Evolutionary conservation across 805 yeast genomes (phyloP), one percentile per base, ranked within the genome.

Genomic region (Kodamaea fukazawae): DNA sequence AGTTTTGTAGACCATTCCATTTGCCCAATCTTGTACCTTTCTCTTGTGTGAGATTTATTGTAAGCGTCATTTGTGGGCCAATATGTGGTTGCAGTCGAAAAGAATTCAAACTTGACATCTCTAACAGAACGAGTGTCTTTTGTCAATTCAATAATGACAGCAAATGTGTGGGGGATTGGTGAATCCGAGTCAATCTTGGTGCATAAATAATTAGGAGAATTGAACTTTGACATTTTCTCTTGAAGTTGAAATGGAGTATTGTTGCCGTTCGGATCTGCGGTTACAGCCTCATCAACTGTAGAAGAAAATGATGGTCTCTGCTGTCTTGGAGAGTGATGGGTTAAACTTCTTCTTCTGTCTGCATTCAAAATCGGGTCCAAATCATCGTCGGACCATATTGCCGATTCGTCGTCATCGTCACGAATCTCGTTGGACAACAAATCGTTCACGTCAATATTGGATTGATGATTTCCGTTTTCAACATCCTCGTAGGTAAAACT

Each of bases 1-100:
- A 67, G 51, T 10, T 53, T 55, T 9, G 51, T 36, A 11, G 37
- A 43, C 83, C 83, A 78, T 29, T 63, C 66, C 43, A 69, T 41
- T 17, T 59, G 55, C 2, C 82, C 82, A 4, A 75, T 59, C 32
- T 66, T 67, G 51, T 73, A 78, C 32, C 59, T 60, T 46, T 79
- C 84, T 42, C 64, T 72, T 25, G 58, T 55, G 29, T 63, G 65
- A 3, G 62, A 42, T 38, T 69, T 70, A 36, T 71, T 67, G 29
- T 73, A 72, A 1, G 77, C 76, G 11, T 78, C 76, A 8, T 76
- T 77, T 27, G 67, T 61, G 4, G 77, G 77, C 84, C 84, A 79
- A 41, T 68, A 57, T 3, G 76, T 64, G 38, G 67, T 62, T 5
- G 72, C 67, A 4, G 58, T 44, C 1, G 79, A 68, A 40, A 61